Base-by-base conservation (phyloP, 1,284 basidiomycete species). In the Veloboletus limbatus region DNA sequence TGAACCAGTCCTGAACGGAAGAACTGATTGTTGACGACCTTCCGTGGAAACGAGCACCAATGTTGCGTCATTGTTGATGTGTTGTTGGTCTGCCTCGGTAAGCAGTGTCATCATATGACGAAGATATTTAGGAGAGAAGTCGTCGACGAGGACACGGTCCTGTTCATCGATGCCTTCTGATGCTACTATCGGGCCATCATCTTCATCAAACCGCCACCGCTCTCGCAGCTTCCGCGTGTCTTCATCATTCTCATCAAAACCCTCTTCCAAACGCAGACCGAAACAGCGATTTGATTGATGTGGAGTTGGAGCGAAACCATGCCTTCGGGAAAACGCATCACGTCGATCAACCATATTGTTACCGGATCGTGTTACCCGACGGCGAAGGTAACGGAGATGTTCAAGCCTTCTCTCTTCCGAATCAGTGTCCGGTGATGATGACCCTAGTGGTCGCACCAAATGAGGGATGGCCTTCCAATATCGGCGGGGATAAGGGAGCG, bases 281-380 rank as follows among this genome's bases (percentile, higher is more conserved):
- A 63, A 58, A 25, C 16, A 21, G 9, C 34, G 38, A n/a, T 45
- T 47, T 2, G 45, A 37, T 22, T 46, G 53, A 27, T 37, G 33
- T 10, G 45, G 17, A 1, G 54, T 54, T 0, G 51, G 53, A 25
- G 55, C 49, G 26, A 70, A 54, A 13, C 65, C 66, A 26, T 57
- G 55, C 27, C 50, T 52, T 41, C 52, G 51, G 18, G 52, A 52
- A 30, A 67, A 59, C 7, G 72, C 64, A 42, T 73, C 67, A 11
- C 85, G 79, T 36, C 93, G 79, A 67, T 97, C 94, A 7, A 97
- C 59, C 52, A 82, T 71, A n/a, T 85, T 65, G 24, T 89, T 78
- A 4, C 94, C 92, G 35, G 88, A 90, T 50, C 92, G 87, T 7
- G 91, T 92, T 47, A 78, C 65, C 9, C 93, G 84, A 40, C 88